A percentile compares a stretch with the other conserved stretches of the same genome.
Evolutionary conservation across 2,329 filamentous ascomycete genomes (phyloP).

Genomic region (Fusarium longipes): DNA sequence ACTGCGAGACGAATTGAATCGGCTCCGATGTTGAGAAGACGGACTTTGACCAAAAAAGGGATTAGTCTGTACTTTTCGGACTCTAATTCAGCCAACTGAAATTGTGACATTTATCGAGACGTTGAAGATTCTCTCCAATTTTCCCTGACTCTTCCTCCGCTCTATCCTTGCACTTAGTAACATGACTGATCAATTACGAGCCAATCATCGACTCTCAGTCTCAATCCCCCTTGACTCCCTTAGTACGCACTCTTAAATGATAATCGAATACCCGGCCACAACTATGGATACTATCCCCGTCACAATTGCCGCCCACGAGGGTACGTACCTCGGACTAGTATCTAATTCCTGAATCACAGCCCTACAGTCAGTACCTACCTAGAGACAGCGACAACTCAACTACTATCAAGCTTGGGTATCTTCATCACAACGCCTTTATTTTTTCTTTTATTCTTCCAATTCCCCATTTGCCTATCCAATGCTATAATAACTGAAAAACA

Average conservation of each 20-base stretch:
- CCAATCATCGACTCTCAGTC: constrained; percentile 21
- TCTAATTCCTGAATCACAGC: constrained; percentile 20
- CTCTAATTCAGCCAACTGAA: constrained; percentile 1
- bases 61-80: not conserved
- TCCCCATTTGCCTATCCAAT: not conserved
- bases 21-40: constrained; percentile 13
- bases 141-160: constrained; percentile 16
- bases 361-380: no score
- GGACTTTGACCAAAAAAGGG: constrained; percentile 21
- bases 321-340: no score
- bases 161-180: constrained; percentile 12
- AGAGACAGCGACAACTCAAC: not conserved
- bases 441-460: not conserved
- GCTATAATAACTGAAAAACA: not conserved
- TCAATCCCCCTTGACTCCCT: not conserved
- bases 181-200: not conserved
- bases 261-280: constrained; percentile 18
- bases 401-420: not conserved
- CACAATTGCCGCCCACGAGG: constrained; percentile 6
- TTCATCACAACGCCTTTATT: not conserved
- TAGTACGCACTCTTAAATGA: not conserved
- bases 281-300: not conserved
- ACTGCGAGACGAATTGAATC: constrained; percentile 8
- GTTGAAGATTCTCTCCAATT: constrained; percentile 7
- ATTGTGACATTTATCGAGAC: constrained; percentile 5